Percentiles rank a stretch among this genome's conserved stretches.
These are phyloP conservation scores for Cochlearia excelsa DNA, from an alignment of 345 rosid genomes.

Conservation along the genomic window DNA sequence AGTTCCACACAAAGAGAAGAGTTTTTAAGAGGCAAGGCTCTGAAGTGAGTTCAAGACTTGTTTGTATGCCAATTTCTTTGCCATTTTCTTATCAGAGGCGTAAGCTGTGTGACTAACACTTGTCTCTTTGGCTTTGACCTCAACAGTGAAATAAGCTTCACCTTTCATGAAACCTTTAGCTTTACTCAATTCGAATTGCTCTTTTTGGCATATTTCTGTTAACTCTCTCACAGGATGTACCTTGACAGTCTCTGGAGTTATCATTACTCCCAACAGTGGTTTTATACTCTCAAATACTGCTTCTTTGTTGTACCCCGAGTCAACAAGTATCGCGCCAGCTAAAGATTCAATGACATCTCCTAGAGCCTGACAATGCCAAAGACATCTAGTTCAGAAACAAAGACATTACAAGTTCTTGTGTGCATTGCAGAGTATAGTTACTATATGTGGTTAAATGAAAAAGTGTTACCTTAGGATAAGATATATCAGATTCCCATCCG, in stretches of 20 bases:
- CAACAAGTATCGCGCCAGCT: conserved; percentile 83
- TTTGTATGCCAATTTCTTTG: conserved; percentile 57
- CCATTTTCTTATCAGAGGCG: conserved; percentile 48
- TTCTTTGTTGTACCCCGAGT: conserved; percentile 66
- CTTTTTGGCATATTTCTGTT: conserved; percentile 50
- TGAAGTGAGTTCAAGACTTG: conserved; percentile 56
- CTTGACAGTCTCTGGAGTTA: conserved; percentile 63
- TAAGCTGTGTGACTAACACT: conserved; percentile 37
- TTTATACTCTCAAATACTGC: conserved; percentile 55
- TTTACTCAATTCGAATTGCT: conserved; percentile 33
- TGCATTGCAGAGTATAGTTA: not conserved
- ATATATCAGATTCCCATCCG: conserved; percentile 78
- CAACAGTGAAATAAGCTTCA: conserved; percentile 36
- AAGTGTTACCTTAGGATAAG: conserved; percentile 68
- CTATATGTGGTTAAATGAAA: not conserved
- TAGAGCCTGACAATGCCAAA: conserved; percentile 52
- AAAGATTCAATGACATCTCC: conserved; percentile 87
- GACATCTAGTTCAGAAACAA: not conserved
- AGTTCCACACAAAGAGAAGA: not conserved
- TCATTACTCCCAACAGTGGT: conserved; percentile 69
- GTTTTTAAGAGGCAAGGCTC: conserved; percentile 4
- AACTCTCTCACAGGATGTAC: conserved; percentile 67
- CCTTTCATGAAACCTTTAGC: conserved; percentile 25
- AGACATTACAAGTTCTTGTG: not conserved
- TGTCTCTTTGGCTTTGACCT: conserved; percentile 52